phyloP scores from a whole-genome alignment of 1,284 basidiomycete species.

The Trichosporon coremiiforme region DNA sequence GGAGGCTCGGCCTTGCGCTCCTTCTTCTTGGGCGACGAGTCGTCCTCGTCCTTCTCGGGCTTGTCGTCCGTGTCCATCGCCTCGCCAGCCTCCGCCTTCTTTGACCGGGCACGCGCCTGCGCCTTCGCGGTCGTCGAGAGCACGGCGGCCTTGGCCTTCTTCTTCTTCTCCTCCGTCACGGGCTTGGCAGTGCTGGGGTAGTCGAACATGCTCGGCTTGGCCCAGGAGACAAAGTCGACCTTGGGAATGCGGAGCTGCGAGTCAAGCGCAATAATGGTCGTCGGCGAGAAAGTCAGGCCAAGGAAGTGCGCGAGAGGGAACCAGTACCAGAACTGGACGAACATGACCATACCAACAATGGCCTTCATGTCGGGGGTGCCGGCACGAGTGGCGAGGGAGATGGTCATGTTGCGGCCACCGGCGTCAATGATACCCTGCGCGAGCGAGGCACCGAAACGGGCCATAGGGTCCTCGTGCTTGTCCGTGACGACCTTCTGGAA shows the following conservation, averaged over 20 bases:
- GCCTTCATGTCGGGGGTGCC: constrained; percentile 85
- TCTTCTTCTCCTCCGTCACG: constrained; percentile 83
- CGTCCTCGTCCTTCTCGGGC: constrained; percentile 53
- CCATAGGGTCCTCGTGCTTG: constrained; percentile 97
- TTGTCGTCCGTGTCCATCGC: constrained; percentile 72
- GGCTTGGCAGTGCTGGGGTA: constrained; percentile 82
- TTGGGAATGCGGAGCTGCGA: constrained; percentile 83
- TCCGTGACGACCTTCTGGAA: constrained; percentile 86
- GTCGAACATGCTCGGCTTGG: constrained; percentile 81
- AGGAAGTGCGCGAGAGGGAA: constrained; percentile 94
- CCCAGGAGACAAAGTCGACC: constrained; percentile 86
- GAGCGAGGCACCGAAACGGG: constrained; percentile 90
- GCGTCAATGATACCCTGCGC: constrained; percentile 96
- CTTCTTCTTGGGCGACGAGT: constrained; percentile 53
- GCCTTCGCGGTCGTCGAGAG: constrained; percentile 93
- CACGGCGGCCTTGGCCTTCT: constrained; percentile 88
- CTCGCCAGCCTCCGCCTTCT: constrained; percentile 68
- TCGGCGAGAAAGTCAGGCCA: constrained; percentile 87
- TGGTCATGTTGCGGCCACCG: constrained; percentile 90
- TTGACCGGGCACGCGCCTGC: constrained; percentile 82
- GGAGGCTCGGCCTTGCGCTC: constrained; percentile 64
- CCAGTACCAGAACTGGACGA: constrained; percentile 99
- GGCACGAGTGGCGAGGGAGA: constrained; percentile 85
- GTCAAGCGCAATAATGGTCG: constrained; percentile 87
- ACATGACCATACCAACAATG: constrained; percentile 92